Evolutionary conservation across 2,329 filamentous ascomycete species (phyloP).

Genomic region (Apiospora kogelbergensis): DNA sequence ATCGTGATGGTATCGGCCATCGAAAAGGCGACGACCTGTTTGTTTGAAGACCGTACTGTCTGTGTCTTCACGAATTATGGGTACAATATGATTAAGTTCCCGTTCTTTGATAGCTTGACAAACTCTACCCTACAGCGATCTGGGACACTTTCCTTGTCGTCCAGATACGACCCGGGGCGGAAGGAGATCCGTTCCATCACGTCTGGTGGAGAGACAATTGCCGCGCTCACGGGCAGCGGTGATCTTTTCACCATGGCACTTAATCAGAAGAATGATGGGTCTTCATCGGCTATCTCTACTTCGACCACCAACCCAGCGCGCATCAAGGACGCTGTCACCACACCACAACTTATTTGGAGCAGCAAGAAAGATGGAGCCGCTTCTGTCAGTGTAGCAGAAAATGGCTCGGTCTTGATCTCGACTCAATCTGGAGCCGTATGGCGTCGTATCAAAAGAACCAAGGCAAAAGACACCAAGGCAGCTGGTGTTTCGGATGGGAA

Average conservation of each 20-base stretch:
- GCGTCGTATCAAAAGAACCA: slow-evolving; percentile 80
- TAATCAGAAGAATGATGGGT: slow-evolving; percentile 64
- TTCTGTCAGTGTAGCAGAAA: slow-evolving; percentile 86
- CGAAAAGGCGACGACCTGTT: slow-evolving; percentile 81
- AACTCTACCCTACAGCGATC: slow-evolving; percentile 60
- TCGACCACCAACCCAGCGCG: slow-evolving; percentile 86
- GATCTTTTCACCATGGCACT: slow-evolving; percentile 86
- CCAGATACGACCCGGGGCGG: slow-evolving; percentile 61
- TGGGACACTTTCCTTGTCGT: slow-evolving; percentile 63
- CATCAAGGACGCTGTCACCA: slow-evolving; percentile 78
- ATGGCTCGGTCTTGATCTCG: slow-evolving; percentile 92
- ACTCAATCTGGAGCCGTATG: slow-evolving; percentile 92
- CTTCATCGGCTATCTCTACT: slow-evolving; percentile 58
- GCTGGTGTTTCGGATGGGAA: slow-evolving; percentile 50
- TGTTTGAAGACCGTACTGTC: slow-evolving; percentile 85
- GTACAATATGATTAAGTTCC: slow-evolving; percentile 87
- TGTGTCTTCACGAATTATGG: slow-evolving; percentile 96
- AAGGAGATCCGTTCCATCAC: slow-evolving; percentile 75
- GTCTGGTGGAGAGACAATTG: slow-evolving; percentile 88
- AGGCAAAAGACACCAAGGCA: slow-evolving; percentile 66
- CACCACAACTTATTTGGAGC: slow-evolving; percentile 83
- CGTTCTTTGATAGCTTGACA: slow-evolving; percentile 67
- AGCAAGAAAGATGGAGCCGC: slow-evolving; percentile 82
- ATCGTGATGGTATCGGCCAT: slow-evolving; percentile 85
- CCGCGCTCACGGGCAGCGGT: slow-evolving; percentile 78